Evolutionary conservation across 2,329 filamentous ascomycete genomes (phyloP), one percentile per base, ranked within the genome.

Genomic region (Colletotrichum sansevieriae): DNA sequence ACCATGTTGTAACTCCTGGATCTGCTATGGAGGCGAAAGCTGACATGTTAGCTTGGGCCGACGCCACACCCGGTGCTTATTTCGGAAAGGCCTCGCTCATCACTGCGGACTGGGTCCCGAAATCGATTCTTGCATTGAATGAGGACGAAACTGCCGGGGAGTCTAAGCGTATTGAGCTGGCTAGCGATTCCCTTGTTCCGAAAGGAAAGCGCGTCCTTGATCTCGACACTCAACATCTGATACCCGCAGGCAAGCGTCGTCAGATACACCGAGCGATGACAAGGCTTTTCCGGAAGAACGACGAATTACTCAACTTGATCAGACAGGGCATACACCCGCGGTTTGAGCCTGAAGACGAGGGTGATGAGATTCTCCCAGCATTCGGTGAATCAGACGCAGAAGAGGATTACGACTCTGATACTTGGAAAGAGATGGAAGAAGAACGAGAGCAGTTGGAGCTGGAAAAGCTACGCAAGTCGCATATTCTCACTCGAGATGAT

Each of bases 371-470:
- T 4, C 70, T 76, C 1, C 74, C 75, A 6, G 13, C 71, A 6
- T 75, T 75, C 73, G 70, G 76, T 74, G 62, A 76, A 63, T 70
- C 64, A 20, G 75, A 72, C 7, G 77, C 82, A 55, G 77, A 84
- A 9, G 83, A 83, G 3, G 81, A 85, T 35, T 87, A 85, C 70
- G 90, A 92, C 72, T 81, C 85, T 11, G 83, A 87, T 41, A 90
- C 87, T 0, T 86, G 84, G 81, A 79, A 78, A 49, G 90, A 92
- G 73, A 90, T 92, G 10, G 83, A 90, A 52, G 80, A 85, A 35
- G 88, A 91, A 68, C 78, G 80, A 46, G 78, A 81, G 60, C 80
- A 82, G 57, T 70, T 73, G 15, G 41, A 35, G 13, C 25, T 7
- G 15, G 54, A 64, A 11, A 72, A 66, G 68, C 74, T 59, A 25